Conservation (phyloP, 352 stramenopile species). For the Pythium brachiatum region DNA sequence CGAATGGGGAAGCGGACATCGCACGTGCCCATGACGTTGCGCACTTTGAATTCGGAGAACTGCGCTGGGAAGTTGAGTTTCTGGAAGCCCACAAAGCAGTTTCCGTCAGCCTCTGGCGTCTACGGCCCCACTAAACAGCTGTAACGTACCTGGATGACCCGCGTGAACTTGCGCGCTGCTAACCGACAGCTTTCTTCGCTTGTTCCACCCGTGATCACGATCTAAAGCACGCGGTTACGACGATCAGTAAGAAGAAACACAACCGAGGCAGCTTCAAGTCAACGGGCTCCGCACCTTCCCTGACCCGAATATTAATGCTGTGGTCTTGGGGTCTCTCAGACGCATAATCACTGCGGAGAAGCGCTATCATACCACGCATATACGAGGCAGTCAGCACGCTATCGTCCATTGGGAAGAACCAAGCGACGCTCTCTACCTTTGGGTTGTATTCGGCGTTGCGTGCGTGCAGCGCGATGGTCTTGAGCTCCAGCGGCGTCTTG, state of each 20-base stretch:
- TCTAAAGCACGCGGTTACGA: conserved; percentile 31
- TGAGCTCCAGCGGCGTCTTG: conserved; percentile 94
- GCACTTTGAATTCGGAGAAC: conserved; percentile 91
- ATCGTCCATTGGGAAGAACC: background rate
- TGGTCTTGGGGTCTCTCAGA: conserved; percentile 95
- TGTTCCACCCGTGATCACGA: conserved; percentile 82
- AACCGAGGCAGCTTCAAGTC: no score
- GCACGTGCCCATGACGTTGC: conserved; percentile 98
- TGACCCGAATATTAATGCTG: conserved; percentile 97
- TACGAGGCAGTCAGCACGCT: background rate
- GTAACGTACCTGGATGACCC: conserved; percentile 69
- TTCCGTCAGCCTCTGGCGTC: background rate
- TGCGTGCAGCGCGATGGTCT: conserved; percentile 95
- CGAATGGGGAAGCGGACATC: conserved; percentile 98
- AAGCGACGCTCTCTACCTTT: conserved; percentile 54
- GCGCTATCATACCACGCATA: conserved; percentile 37
- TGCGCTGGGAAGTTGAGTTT: conserved; percentile 88
- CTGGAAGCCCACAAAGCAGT: conserved; percentile 24
- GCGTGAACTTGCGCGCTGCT: conserved; percentile 83
- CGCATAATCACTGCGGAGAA: conserved; percentile 97
- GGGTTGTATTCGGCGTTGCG: conserved; percentile 99
- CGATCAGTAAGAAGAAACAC: no score
- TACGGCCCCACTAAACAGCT: background rate
- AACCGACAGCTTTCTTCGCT: conserved; percentile 82
- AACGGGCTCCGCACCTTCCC: conserved; percentile 71